phyloP scores from a whole-genome alignment of 2,329 filamentous ascomycete species.

The Beauveria bassiana region DNA sequence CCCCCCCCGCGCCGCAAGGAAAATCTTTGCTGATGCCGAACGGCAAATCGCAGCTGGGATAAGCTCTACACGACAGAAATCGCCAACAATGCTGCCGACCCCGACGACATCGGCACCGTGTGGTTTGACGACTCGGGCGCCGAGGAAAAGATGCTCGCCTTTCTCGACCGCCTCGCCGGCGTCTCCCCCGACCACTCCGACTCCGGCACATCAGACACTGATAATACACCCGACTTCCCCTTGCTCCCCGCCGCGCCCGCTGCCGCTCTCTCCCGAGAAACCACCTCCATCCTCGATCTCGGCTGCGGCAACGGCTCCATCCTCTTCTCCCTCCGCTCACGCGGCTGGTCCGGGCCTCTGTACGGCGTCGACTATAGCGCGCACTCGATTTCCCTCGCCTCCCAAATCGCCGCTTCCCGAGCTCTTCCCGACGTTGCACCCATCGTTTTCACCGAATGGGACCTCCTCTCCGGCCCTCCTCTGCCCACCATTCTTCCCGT shows the following conservation, averaged over 20 bases:
- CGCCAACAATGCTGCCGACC: slow-evolving; percentile 61
- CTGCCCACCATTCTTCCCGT: slow-evolving; percentile 33
- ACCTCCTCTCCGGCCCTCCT: slow-evolving; percentile 45
- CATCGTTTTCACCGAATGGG: slow-evolving; percentile 50
- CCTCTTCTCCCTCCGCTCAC: slow-evolving; percentile 68
- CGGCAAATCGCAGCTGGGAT: slow-evolving; percentile 55
- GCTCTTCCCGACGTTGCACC: slow-evolving; percentile 10
- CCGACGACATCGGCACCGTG: slow-evolving; percentile 75
- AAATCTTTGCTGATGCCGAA: too few relatives aligned
- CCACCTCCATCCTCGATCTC: slow-evolving; percentile 69
- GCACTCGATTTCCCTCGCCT: slow-evolving; percentile 66
- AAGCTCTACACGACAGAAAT: slow-evolving; percentile 64
- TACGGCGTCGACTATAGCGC: slow-evolving; percentile 84
- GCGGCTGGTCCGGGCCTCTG: slow-evolving; percentile 58
- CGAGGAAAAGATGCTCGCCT: slow-evolving; percentile 68
- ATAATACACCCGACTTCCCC: slow-evolving; percentile 7
- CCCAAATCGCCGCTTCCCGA: slow-evolving; percentile 44
- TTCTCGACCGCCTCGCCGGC: slow-evolving; percentile 42
- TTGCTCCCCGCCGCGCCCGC: neutral
- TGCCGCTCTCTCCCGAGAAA: slow-evolving; percentile 16
- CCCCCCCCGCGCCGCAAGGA: neutral
- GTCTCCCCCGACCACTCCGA: slow-evolving; percentile 14
- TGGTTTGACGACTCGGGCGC: slow-evolving; percentile 96
- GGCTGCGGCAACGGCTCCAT: slow-evolving; percentile 93
- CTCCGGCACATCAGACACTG: slow-evolving; percentile 17